These are phyloP conservation scores for Quercus tomentella DNA, from an alignment of 331 rosid genomes.

Conservation along the genomic window DNA sequence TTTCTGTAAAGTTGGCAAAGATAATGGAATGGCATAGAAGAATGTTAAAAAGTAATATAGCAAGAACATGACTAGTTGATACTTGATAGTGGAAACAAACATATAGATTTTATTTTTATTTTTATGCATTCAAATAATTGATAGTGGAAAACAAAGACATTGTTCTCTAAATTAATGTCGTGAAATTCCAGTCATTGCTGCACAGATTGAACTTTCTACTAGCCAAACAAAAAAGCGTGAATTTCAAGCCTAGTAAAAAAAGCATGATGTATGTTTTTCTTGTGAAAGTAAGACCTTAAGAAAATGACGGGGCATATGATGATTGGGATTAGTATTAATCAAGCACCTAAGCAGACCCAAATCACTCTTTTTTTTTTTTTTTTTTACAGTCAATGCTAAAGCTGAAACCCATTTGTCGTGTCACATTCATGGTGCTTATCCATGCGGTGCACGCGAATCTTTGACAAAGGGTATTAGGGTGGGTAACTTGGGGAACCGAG, in stretches of 20 bases:
- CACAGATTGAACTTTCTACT: constrained; percentile 11
- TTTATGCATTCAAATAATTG: neutral
- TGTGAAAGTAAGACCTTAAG: constrained; percentile 17
- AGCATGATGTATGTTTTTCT: constrained; percentile 22
- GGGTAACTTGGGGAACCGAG: constrained; percentile 26
- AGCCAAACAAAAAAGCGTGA: constrained; percentile 25
- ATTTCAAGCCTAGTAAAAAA: constrained; percentile 23
- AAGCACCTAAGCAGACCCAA: constrained; percentile 13
- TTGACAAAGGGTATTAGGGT: constrained; percentile 43
- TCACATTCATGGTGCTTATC: constrained; percentile 45
- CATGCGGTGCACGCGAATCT: constrained; percentile 54
- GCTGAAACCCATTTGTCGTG: constrained; percentile 37
- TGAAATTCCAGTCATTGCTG: neutral
- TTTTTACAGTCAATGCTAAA: constrained; percentile 39
- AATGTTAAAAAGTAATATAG: too few relatives aligned
- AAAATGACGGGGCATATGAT: constrained; percentile 34
- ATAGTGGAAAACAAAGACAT: neutral
- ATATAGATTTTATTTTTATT: too few relatives aligned
- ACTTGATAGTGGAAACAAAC: too few relatives aligned
- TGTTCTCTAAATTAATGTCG: neutral
- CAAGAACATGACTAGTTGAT: too few relatives aligned
- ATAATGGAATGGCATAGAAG: too few relatives aligned
- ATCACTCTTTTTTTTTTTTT: constrained; percentile 25
- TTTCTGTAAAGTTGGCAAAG: too few relatives aligned
- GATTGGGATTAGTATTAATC: constrained; percentile 38